Conservation (phyloP, 1,139 yeast genomes). For the Sugiyamaella grinbergsii region DNA sequence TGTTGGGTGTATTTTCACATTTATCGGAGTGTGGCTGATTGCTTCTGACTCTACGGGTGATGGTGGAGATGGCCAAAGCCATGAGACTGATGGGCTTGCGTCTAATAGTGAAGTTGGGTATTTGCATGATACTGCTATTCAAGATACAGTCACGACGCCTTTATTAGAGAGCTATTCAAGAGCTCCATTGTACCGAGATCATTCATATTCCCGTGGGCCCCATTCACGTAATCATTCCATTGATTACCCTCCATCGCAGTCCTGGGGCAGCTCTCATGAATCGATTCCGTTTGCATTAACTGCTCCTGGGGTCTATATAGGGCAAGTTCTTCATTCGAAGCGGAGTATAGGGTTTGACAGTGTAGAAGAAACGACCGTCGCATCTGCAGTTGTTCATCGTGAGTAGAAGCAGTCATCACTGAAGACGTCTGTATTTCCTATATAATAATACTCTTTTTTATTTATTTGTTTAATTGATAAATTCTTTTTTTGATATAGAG, state of each 20-base stretch:
- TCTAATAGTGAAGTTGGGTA: not conserved
- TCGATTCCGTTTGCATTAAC: conserved; percentile 20
- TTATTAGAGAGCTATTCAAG: not conserved
- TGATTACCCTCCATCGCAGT: not conserved
- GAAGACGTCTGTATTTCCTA: no score
- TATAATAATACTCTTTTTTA: not conserved
- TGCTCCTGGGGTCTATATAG: conserved; percentile 26
- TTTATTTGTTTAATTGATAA: no score
- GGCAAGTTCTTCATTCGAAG: conserved; percentile 24
- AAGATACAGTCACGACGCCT: conserved; percentile 2
- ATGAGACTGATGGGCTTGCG: not conserved
- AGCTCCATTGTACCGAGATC: not conserved
- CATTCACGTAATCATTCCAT: not conserved
- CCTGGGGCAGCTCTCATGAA: conserved; percentile 16
- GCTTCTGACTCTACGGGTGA: conserved; percentile 25
- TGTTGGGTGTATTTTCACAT: conserved; percentile 45
- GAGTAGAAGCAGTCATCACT: no score
- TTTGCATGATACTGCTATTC: not conserved
- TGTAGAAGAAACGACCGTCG: conserved; percentile 5
- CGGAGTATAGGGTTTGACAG: conserved; percentile 15
- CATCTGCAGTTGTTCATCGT: no score
- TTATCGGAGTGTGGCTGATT: conserved; percentile 48
- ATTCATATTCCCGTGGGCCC: not conserved
- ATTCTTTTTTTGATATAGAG: not conserved
- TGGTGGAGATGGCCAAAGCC: not conserved